A percentile compares a stretch with the other conserved stretches of the same genome.
phyloP scores from a whole-genome alignment of 345 rosid genomes.

The Geranium rotundifolium region DNA sequence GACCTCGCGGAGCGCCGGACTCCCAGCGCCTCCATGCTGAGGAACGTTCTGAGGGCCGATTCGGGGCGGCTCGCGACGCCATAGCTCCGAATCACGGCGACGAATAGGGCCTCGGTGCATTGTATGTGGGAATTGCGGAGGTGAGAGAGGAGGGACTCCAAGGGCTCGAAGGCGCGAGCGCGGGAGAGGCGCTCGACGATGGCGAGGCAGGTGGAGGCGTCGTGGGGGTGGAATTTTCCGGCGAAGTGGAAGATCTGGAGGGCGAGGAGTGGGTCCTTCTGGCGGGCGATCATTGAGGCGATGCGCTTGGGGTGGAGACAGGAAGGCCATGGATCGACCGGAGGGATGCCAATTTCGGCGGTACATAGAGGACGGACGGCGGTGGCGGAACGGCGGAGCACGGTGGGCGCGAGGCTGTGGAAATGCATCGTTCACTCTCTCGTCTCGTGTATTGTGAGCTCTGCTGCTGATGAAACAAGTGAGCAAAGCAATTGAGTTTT shows the following conservation, averaged over 20 bases:
- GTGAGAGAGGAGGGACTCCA: constrained; percentile 53
- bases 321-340: constrained; percentile 82
- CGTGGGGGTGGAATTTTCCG: constrained; percentile 64
- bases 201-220: constrained; percentile 61
- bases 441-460: no score
- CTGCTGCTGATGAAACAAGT: no score
- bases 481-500: no score
- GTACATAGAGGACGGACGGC: no score
- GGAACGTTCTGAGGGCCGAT: constrained; percentile 40
- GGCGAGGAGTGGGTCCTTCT: constrained; percentile 75
- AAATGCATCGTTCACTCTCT: no score
- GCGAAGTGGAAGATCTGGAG: constrained; percentile 82
- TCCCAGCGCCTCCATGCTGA: constrained; percentile 42
- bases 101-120: constrained; percentile 67
- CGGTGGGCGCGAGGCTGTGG: no score
- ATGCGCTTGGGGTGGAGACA: constrained; percentile 70
- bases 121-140: constrained; percentile 35
- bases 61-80: constrained; percentile 62
- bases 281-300: constrained; percentile 57
- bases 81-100: constrained; percentile 58
- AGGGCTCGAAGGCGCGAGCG: constrained; percentile 61
- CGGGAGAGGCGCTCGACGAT: constrained; percentile 72
- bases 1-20: constrained; percentile 66
- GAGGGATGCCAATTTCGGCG: constrained; percentile 26
- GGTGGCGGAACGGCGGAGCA: no score